These are phyloP conservation scores for Fusarium musae DNA, from an alignment of 2,329 filamentous ascomycete species.

Conservation along the genomic window DNA sequence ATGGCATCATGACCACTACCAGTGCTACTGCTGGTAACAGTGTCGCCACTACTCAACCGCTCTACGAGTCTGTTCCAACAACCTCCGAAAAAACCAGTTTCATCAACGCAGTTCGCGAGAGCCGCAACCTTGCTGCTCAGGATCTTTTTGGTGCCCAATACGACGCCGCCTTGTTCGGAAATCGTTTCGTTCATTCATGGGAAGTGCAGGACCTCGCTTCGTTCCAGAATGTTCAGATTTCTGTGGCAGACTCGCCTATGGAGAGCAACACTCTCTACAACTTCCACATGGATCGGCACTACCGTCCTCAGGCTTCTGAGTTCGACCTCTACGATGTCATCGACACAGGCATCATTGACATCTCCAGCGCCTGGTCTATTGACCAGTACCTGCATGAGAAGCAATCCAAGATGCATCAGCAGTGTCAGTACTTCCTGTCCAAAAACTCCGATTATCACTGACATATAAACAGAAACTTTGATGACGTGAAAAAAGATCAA, in stretches of 20 bases:
- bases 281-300: not conserved
- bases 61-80: not conserved
- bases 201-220: not conserved
- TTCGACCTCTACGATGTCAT: not conserved
- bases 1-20: conserved; percentile 43
- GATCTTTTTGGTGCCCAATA: conserved; percentile 35
- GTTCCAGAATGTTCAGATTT: conserved; percentile 2
- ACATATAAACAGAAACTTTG: not conserved
- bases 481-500: too few species aligned
- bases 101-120: conserved; percentile 27
- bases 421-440: not conserved
- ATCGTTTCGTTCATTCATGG: conserved; percentile 3
- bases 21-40: not conserved
- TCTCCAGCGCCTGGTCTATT: conserved; percentile 11
- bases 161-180: conserved; percentile 2
- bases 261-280: conserved; percentile 6
- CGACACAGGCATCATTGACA: not conserved
- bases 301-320: not conserved
- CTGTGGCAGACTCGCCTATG: not conserved
- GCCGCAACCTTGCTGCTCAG: conserved; percentile 34
- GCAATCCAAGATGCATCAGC: not conserved
- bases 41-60: not conserved
- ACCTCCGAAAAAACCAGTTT: conserved; percentile 36
- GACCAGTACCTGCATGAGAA: not conserved
- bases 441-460: not conserved